These are phyloP conservation scores for Puccinia hordei DNA, from an alignment of 1,284 basidiomycete genomes.

Conservation along the genomic window DNA sequence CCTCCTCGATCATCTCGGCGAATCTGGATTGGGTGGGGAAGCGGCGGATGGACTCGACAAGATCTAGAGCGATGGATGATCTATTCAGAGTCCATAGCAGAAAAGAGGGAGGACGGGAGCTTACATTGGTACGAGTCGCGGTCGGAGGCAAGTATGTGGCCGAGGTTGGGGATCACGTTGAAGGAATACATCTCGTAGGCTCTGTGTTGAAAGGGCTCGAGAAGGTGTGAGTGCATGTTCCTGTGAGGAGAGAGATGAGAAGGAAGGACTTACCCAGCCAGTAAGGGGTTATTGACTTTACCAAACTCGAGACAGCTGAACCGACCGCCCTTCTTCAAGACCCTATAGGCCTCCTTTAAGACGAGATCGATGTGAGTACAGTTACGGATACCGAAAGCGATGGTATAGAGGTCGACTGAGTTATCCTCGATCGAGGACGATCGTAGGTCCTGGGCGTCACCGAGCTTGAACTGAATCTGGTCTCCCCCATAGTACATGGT, in stretches of 20 bases:
- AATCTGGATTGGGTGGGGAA: conserved; percentile 91
- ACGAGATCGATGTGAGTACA: conserved; percentile 91
- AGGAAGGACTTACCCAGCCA: conserved; percentile 71
- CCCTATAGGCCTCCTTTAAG: conserved; percentile 84
- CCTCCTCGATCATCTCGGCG: conserved; percentile 70
- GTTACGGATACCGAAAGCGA: conserved; percentile 97
- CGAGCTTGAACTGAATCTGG: conserved; percentile 88
- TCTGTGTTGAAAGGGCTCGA: conserved; percentile 62
- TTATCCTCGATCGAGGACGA: conserved; percentile 71
- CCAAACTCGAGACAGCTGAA: conserved; percentile 98
- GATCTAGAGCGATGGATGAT: conserved; percentile 63
- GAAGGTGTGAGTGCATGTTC: background rate
- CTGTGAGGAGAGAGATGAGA: background rate
- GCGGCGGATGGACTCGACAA: conserved; percentile 93
- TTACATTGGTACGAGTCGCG: conserved; percentile 79
- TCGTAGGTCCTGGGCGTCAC: conserved; percentile 84
- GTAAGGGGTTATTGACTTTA: conserved; percentile 82
- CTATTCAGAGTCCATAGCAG: background rate
- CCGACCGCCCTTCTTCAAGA: conserved; percentile 92
- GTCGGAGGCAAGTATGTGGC: conserved; percentile 93
- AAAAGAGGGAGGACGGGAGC: background rate
- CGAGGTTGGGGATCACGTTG: conserved; percentile 88
- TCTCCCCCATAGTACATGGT: conserved; percentile 95
- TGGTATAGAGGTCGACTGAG: conserved; percentile 93
- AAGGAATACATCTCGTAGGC: conserved; percentile 95